Evolutionary conservation across 768 basidiomycete species (phyloP), one percentile per base, ranked within the genome.

Genomic region (Calocybe gangraenosa): DNA sequence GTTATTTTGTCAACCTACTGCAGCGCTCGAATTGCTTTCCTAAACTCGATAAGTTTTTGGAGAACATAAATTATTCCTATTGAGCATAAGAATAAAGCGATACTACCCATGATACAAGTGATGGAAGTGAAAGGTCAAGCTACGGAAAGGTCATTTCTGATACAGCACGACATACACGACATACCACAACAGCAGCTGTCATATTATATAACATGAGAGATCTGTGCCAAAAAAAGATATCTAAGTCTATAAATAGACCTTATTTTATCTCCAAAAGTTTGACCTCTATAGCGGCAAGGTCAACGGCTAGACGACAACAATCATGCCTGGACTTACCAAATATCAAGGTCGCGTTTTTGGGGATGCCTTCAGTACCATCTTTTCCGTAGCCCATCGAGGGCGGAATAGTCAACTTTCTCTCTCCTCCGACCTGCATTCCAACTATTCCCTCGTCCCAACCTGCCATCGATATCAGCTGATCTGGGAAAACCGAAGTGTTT

Each of bases 381-480:
- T 83, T 82, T 35, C 94, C 95, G 51, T 87, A 89, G 15, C 63
- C 86, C 70, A 89, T 73, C 21, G 70, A 58, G 11, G 87, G 68
- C 35, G 90, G 91, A 39, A 93, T 75, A 34, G 74, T 81, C 53
- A 98, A 70, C 46, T 81, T 67, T 40, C 95, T 81, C 66, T 97
- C 93, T 20, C 94, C 93, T 32, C 82, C 87, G 32, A 85, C 81
- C 56, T 89, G 84, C 93, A 98, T 96, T 25, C 95, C 95, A 22
- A 73, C 82, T 45, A 97, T 74, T 32, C 94, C 95, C 58, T 89
- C 71, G 56, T 97, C 95, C 93, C 94, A 96, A 37, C 87, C 82
- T 86, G 46, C 19, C 10, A 31, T 30, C 17, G 42, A 37, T 49
- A 18, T 35, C 34, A 4, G 6, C 34, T 20, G n/a, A 25, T 17